Evolutionary conservation across 495 filamentous ascomycete species (phyloP), one percentile per base, ranked within the genome.

Genomic region (Talaromyces proteolyticus): DNA sequence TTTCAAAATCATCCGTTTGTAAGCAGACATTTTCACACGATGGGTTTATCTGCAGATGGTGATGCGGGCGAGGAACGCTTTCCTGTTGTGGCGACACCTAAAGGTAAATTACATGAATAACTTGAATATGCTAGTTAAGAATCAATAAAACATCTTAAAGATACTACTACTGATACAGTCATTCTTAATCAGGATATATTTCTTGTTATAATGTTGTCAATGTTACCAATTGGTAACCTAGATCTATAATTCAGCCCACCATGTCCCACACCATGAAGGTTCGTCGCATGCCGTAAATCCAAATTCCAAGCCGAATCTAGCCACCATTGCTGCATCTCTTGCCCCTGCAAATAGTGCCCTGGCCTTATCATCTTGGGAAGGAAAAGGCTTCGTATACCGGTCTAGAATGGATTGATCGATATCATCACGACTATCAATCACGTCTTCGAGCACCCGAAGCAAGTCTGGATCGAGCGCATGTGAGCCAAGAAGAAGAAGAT

Each of bases 401-500:
- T 44, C 42, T 23, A 44, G 42, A 44, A 44, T 44, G 23, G 42
- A 44, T 44, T 2, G 42, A 44, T 44, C 42, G 7, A 23, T 44
- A 44, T 23, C 16, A 20, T 20, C 42, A 44, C 42, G 23, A 21
- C 42, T 44, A 44, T 44, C 42, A 29, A 44, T 29, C 42, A 44
- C 42, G 23, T 23, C 42, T 44, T 44, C 23, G 42, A 44, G 20
- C 11, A 11, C 42, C 23, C 42, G 17, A 20, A 44, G 22, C 23
- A 44, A 44, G 6, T 44, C 11, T 16, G 42, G 42, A 38, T 39
- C 45, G 12, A 3, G 24, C 23, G 25, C 45, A 36, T 48, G 24
- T 48, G 34, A 39, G 45, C 45, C 45, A 47, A 47, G 45, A 23
- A 47, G 45, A 47, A 47, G 45, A 47, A 47, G 21, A 37, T 19